Conservation (phyloP, 2,329 filamentous ascomycete species). For the Arthroderma uncinatum region DNA sequence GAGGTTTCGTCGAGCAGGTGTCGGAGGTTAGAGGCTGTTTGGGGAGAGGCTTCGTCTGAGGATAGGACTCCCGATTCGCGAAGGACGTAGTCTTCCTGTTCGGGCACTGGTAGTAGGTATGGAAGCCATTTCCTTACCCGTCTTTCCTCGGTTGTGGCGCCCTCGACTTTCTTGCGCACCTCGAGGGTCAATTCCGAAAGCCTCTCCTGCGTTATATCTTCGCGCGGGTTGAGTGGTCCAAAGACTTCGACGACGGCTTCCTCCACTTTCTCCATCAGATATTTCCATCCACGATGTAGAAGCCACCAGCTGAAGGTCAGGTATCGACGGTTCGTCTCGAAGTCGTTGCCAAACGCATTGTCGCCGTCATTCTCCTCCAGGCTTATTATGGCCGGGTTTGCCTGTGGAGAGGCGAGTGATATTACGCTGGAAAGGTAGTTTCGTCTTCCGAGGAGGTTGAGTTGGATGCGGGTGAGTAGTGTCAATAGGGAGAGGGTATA, state of each 20-base stretch:
- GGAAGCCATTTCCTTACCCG: conserved; percentile 62
- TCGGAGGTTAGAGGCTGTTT: conserved; percentile 49
- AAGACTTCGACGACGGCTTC: conserved; percentile 82
- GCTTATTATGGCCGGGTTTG: conserved; percentile 64
- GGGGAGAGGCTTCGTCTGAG: conserved; percentile 21
- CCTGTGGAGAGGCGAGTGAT: conserved; percentile 66
- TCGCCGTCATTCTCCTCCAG: conserved; percentile 91
- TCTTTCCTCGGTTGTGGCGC: conserved; percentile 53
- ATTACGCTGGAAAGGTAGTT: conserved; percentile 96
- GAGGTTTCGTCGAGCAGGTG: conserved; percentile 89
- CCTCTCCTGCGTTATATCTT: conserved; percentile 70
- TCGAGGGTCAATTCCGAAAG: conserved; percentile 72
- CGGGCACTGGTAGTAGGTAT: conserved; percentile 67
- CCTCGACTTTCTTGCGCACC: conserved; percentile 76
- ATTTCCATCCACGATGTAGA: conserved; percentile 77
- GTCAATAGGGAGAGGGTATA: conserved; percentile 85
- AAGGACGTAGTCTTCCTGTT: conserved; percentile 73
- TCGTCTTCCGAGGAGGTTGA: conserved; percentile 88
- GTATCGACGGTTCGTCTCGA: conserved; percentile 90
- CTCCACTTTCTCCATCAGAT: conserved; percentile 70
- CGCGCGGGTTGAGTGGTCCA: conserved; percentile 74
- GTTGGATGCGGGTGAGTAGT: conserved; percentile 84
- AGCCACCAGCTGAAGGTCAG: conserved; percentile 98
- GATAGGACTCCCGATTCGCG: conserved; percentile 66
- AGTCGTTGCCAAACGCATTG: conserved; percentile 79